These are phyloP conservation scores for Hysterium pulicare DNA, from an alignment of 2,329 filamentous ascomycete genomes.

Conservation along the genomic window DNA sequence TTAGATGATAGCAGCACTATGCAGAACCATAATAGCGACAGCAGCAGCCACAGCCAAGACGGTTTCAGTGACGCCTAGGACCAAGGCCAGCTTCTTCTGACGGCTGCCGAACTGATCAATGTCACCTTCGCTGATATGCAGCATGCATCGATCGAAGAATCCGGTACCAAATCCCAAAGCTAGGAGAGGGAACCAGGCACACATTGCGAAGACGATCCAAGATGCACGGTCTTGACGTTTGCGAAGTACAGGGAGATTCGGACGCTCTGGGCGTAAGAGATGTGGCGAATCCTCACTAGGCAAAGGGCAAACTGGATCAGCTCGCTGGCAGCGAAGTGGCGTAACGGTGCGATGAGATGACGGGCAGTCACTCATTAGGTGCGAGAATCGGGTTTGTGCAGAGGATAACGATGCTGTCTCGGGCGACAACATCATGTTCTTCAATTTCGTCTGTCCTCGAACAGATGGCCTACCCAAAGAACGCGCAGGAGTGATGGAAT, in stretches of 20 bases:
- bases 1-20: neutral
- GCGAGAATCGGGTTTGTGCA: neutral
- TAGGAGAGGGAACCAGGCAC: slow-evolving; percentile 1
- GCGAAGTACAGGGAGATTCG: neutral
- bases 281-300: neutral
- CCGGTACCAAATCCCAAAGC: neutral
- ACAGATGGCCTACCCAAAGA: neutral
- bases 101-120: neutral
- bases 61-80: neutral
- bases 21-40: neutral
- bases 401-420: neutral
- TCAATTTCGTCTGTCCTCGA: slow-evolving; percentile 2
- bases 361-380: neutral
- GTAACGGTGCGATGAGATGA: neutral
- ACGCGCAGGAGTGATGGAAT: neutral
- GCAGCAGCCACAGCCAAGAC: neutral
- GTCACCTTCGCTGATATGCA: neutral
- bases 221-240: neutral
- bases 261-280: neutral
- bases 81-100: slow-evolving; percentile 1
- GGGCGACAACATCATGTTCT: neutral
- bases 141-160: neutral
- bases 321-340: neutral
- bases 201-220: neutral
- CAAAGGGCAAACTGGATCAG: neutral